Percentiles rank a stretch among this genome's conserved stretches.
phyloP scores from a whole-genome alignment of 2,329 filamentous ascomycete species.

The Fusarium torulosum region DNA sequence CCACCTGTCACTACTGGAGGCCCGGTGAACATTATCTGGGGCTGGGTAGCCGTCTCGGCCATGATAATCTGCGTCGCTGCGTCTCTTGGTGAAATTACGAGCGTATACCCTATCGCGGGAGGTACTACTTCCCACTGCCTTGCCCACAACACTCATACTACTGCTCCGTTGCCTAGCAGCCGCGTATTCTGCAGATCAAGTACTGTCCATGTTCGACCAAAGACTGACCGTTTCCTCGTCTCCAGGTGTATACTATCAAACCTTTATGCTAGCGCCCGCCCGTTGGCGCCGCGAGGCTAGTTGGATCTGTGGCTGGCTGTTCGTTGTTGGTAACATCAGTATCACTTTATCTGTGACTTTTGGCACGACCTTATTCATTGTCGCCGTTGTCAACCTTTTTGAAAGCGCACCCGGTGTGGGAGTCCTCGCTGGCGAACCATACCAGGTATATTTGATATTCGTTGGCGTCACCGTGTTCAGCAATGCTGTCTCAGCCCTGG shows the following conservation, averaged over 20 bases:
- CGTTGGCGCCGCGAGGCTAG: conserved; percentile 72
- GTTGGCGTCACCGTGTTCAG: conserved; percentile 74
- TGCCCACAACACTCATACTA: too few species aligned
- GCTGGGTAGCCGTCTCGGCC: conserved; percentile 22
- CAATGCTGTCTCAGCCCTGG: conserved; percentile 73
- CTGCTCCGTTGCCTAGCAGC: too few species aligned
- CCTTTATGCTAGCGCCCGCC: conserved; percentile 77
- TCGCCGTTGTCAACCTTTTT: conserved; percentile 73
- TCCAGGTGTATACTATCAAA: conserved; percentile 76
- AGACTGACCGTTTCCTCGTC: neutral
- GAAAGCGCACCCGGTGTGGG: conserved; percentile 57
- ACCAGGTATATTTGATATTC: conserved; percentile 71
- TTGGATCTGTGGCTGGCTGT: conserved; percentile 76
- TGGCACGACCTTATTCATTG: conserved; percentile 74
- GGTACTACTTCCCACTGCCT: neutral
- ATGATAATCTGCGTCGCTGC: conserved; percentile 24
- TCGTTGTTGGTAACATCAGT: conserved; percentile 76
- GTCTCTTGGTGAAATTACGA: conserved; percentile 28
- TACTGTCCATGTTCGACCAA: too few species aligned
- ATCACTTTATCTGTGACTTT: conserved; percentile 77
- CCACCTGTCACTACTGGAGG: conserved; percentile 13
- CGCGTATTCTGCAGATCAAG: too few species aligned
- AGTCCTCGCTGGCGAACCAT: conserved; percentile 70
- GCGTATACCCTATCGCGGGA: conserved; percentile 25
- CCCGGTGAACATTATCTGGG: conserved; percentile 25